Conservation (phyloP, 768 basidiomycete species). For the Collybia sp. region DNA sequence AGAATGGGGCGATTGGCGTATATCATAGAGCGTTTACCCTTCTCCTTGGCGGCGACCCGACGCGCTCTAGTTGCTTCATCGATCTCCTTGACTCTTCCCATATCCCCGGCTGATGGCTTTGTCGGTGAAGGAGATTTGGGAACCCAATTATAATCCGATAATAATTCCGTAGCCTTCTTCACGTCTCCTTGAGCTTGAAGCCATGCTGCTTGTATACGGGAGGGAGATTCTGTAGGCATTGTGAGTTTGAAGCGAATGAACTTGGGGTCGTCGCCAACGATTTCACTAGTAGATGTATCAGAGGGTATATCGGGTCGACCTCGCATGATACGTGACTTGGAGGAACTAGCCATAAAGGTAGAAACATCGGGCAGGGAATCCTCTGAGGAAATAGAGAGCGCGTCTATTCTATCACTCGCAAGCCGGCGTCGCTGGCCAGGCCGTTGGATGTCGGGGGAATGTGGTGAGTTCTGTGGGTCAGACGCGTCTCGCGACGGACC, state of each 20-base stretch:
- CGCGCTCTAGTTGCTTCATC: constrained; percentile 70
- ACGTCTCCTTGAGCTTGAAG: constrained; percentile 54
- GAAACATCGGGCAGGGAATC: constrained; percentile 56
- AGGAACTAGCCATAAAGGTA: constrained; percentile 35
- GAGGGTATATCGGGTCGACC: constrained; percentile 33
- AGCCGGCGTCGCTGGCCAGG: constrained; percentile 45
- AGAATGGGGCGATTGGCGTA: constrained; percentile 63
- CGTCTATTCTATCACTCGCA: constrained; percentile 28
- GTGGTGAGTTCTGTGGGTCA: constrained; percentile 40
- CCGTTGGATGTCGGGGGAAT: constrained; percentile 57
- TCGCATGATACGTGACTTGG: constrained; percentile 52
- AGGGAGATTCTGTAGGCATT: constrained; percentile 44
- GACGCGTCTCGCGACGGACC: constrained; percentile 36
- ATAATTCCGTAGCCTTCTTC: constrained; percentile 51
- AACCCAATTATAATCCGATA: constrained; percentile 56
- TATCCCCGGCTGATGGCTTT: constrained; percentile 26
- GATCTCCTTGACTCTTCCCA: constrained; percentile 65
- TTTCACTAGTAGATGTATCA: constrained; percentile 19
- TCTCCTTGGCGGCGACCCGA: constrained; percentile 62
- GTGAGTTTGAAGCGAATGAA: constrained; percentile 62
- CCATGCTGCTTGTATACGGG: constrained; percentile 64
- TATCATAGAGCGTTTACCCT: constrained; percentile 80
- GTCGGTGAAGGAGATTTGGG: constrained; percentile 19
- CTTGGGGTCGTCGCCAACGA: constrained; percentile 27
- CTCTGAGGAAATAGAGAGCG: constrained; percentile 60